Evolutionary conservation across 1,139 yeast genomes (phyloP), one percentile per base, ranked within the genome.

Genomic region (Suhomyces atakaporum): DNA sequence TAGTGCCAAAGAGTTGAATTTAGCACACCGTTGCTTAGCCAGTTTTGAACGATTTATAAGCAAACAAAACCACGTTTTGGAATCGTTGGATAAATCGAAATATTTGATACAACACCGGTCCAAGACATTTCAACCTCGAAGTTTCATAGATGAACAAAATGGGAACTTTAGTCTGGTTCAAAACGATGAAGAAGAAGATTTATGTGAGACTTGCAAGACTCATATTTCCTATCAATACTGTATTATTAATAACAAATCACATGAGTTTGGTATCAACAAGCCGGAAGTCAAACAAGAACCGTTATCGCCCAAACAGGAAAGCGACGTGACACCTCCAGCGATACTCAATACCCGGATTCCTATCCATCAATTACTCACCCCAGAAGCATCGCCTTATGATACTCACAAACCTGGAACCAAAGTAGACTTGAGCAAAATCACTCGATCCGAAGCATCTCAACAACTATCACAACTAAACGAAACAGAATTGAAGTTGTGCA

Each of bases 171-270:
- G 44, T 16, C 43, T 40, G 7, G 42, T 43, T 4, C 48, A 51
- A 4, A 53, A 49, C 5, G 69, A 58, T 5, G 68, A 63, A 2
- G 71, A 63, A 25, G 74, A 69, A 33, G 57, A 53, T 16, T 50
- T 69, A 29, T 71, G 76, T 53, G 72, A 61, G 31, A 39, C 56
- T 4, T 71, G 76, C 46, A 59, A 67, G 32, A 67, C 75, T 2
- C 61, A 63, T 36, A 51, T 69, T 13, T 58, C 69, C 1, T 67
- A 62, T 45, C 69, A 63, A 35, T 69, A 64, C 44, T 64, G 70
- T 47, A 47, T 56, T 15, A 50, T 66, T 29, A 54, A 62, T 40
- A 65, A 65, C 36, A 37, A 49, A 16, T 39, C 42, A n/a, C 63
- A 55, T 30, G 42, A 56, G 5, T 66, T 63, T 29, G 46, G 38